These are phyloP conservation scores for Candida chilensis DNA, from an alignment of 805 yeast genomes.

Conservation along the genomic window DNA sequence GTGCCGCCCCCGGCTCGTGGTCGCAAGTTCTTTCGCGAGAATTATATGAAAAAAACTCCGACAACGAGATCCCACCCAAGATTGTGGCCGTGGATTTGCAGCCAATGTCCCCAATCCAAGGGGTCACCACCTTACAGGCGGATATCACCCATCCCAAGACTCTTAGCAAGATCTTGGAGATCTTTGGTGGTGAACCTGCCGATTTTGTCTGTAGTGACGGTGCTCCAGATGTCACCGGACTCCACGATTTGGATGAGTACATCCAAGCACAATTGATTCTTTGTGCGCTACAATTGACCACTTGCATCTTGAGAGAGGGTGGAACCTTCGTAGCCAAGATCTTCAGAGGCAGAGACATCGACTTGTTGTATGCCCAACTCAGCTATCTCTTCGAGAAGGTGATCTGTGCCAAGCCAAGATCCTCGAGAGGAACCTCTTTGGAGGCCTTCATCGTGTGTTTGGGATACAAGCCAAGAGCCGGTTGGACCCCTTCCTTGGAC, in stretches of 20 bases:
- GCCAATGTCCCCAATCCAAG: constrained; percentile 94
- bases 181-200: constrained; percentile 88
- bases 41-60: constrained; percentile 33
- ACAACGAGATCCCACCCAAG: constrained; percentile 33
- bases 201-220: constrained; percentile 97
- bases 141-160: constrained; percentile 97
- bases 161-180: constrained; percentile 58
- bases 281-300: constrained; percentile 86
- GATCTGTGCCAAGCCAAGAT: constrained; percentile 92
- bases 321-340: constrained; percentile 95
- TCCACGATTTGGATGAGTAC: constrained; percentile 94
- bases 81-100: constrained; percentile 94
- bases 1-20: constrained; percentile 99
- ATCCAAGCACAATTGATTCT: constrained; percentile 91
- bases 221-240: constrained; percentile 97
- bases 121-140: constrained; percentile 87
- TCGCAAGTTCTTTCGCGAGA: constrained; percentile 84
- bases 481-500: constrained; percentile 70
- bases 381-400: constrained; percentile 81
- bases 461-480: constrained; percentile 74
- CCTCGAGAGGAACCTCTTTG: constrained; percentile 88
- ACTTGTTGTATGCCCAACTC: constrained; percentile 84
- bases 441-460: constrained; percentile 92
- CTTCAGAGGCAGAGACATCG: constrained; percentile 93
- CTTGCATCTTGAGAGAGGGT: constrained; percentile 80